Base-by-base conservation (phyloP, 495 filamentous ascomycete species). In the Aspergillus cavernicola region DNA sequence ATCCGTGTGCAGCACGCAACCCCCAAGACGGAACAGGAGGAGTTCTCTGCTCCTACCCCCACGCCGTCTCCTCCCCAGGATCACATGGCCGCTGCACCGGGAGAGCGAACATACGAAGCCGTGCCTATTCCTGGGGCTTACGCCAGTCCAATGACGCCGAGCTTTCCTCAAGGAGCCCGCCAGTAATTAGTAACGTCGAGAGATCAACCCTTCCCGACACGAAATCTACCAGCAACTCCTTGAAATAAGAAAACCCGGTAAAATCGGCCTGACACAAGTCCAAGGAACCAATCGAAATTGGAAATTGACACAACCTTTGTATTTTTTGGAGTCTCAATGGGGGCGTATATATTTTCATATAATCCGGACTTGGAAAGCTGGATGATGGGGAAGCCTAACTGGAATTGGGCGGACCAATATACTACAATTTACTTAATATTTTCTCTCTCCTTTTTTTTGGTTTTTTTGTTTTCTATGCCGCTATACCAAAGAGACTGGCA, bases 1-100 rank as follows among this genome's bases (percentile, higher is more conserved):
- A 81, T 80, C 65, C 86, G 84, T 58, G 81, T 90, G 36, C 87
- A 88, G 59, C 76, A 82, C 45, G 84, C 90, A 22, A 92, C 85
- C 16, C 88, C 89, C n/a, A 82, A 82, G 66, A 55, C 79, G 35
- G 67, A 71, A 29, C 85, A 87, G 60, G 70, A 69, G 36, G 80
- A 73, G 19, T 87, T 90, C 62, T 63, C 74, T 37, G 57, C 74
- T 29, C 70, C 74, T 40, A 53, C 43, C 19, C 42, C 57, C 28
- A 46, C 55, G 39, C 61, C 65, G 19, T 51, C 63, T 16, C 52
- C 58, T 42, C 52, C 63, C 9, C 60, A 69, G 28, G 66, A 73
- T 40, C 73, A 74, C 55, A 65, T 76, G 58, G 61, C 60, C 42
- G 69, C 72, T 35, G 75, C 76, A 26, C 76, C 78, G 6, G 75